Conservation (phyloP, 2,329 filamentous ascomycete species). For the Monosporascus cannonballus region DNA sequence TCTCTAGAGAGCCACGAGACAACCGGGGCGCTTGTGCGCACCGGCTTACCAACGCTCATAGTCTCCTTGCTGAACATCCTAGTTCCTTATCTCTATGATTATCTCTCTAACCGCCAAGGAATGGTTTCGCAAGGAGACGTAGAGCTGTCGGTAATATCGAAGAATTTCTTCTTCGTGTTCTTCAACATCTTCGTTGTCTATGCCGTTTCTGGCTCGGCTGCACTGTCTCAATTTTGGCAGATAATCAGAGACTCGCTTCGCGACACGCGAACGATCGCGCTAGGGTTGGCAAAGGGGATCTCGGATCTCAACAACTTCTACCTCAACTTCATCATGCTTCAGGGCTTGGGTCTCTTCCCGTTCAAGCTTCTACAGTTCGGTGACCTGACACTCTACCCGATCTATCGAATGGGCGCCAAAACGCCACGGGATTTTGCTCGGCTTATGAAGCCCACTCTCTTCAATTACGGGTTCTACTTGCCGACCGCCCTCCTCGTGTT, state of each 20-base stretch:
- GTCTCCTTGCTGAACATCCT: slow-evolving; percentile 83
- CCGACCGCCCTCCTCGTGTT: slow-evolving; percentile 89
- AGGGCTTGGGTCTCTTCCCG: slow-evolving; percentile 88
- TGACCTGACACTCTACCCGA: slow-evolving; percentile 74
- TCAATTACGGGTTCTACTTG: slow-evolving; percentile 94
- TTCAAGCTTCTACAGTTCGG: slow-evolving; percentile 89
- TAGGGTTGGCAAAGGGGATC: slow-evolving; percentile 68
- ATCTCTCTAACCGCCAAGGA: slow-evolving; percentile 82
- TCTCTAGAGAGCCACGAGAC: slow-evolving; percentile 63
- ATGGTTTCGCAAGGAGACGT: slow-evolving; percentile 94
- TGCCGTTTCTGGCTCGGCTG: slow-evolving; percentile 74
- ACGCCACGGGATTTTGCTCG: slow-evolving; percentile 88
- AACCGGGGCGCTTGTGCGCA: slow-evolving; percentile 72
- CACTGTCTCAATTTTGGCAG: slow-evolving; percentile 62
- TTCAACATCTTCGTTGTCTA: slow-evolving; percentile 98
- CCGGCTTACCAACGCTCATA: slow-evolving; percentile 77
- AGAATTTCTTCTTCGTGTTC: slow-evolving; percentile 99
- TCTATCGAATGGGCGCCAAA: slow-evolving; percentile 70
- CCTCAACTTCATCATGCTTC: slow-evolving; percentile 87
- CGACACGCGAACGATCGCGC: slow-evolving; percentile 74
- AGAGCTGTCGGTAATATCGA: slow-evolving; percentile 89
- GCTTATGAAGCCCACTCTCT: slow-evolving; percentile 73
- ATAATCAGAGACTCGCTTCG: slow-evolving; percentile 68
- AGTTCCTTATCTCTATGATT: slow-evolving; percentile 93
- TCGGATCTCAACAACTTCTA: slow-evolving; percentile 77